These are phyloP conservation scores for Paraglomus brasilianum DNA, from an alignment of 192 early-diverging fungal genomes.

Conservation along the genomic window DNA sequence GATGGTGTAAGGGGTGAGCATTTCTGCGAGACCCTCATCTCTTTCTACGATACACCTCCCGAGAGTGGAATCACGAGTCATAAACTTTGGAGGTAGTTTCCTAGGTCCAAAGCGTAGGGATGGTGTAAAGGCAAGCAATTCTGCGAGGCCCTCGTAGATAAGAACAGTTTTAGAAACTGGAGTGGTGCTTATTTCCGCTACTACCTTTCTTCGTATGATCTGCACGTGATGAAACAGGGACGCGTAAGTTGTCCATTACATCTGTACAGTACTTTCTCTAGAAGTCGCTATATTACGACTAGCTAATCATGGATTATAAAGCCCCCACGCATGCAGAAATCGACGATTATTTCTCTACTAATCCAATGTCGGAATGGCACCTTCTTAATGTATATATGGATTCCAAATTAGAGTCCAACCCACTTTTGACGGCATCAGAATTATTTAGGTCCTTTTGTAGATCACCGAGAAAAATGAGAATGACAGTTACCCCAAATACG, in stretches of 20 bases:
- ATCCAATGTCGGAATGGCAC: constrained; percentile 19
- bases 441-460: constrained; percentile 25
- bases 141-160: constrained; percentile 20
- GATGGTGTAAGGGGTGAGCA: constrained; percentile 2
- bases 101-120: constrained; percentile 26
- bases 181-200: not conserved
- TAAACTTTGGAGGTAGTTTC: constrained; percentile 25
- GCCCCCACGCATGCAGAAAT: constrained; percentile 22
- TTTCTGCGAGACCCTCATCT: constrained; percentile 4
- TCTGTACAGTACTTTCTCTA: constrained; percentile 5
- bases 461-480: constrained; percentile 19
- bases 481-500: constrained; percentile 23
- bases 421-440: constrained; percentile 10
- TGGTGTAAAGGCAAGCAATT: constrained; percentile 10
- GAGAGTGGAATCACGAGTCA: constrained; percentile 21
- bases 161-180: not conserved
- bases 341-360: constrained; percentile 15
- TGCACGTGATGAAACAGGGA: constrained; percentile 23
- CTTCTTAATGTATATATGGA: constrained; percentile 24
- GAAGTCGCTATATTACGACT: not conserved
- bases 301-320: constrained; percentile 20
- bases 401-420: constrained; percentile 25
- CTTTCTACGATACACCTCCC: constrained; percentile 20
- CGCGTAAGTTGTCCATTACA: constrained; percentile 12
- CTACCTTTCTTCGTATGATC: not conserved